Conservation (phyloP, 345 rosid species). For the Syzygium grande region DNA sequence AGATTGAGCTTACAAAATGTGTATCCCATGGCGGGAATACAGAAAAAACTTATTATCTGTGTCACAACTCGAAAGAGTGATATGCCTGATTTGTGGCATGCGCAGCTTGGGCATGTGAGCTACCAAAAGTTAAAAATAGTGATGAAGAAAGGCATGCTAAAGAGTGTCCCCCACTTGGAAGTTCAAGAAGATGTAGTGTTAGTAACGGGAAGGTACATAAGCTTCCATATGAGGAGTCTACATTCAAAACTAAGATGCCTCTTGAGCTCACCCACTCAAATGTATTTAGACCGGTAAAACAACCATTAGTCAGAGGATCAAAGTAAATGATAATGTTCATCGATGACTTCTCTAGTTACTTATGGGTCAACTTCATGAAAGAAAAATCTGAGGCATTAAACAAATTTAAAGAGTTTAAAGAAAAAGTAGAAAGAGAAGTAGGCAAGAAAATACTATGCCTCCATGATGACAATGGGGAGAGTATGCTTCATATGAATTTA, state of each 20-base stretch:
- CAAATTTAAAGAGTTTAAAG: not conserved
- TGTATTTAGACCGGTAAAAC: conserved; percentile 4
- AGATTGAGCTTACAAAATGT: too few relatives aligned
- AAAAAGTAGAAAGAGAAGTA: not conserved
- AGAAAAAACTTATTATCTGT: too few relatives aligned
- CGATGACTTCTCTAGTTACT: not conserved
- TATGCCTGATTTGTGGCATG: not conserved
- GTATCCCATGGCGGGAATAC: too few relatives aligned
- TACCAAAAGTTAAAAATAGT: not conserved
- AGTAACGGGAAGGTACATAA: not conserved
- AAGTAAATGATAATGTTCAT: conserved; percentile 1
- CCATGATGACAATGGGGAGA: not conserved
- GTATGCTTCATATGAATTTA: not conserved
- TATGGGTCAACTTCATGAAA: not conserved
- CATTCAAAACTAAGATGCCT: not conserved
- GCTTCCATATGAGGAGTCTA: not conserved
- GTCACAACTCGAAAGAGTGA: not conserved
- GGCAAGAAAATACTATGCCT: not conserved
- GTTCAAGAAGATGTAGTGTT: not conserved
- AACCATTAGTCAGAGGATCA: not conserved
- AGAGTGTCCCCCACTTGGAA: not conserved
- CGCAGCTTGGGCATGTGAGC: not conserved
- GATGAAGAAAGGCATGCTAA: not conserved
- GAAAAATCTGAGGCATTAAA: not conserved
- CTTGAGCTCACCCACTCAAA: conserved; percentile 3